phyloP scores from a whole-genome alignment of 2,329 filamentous ascomycete species.

The Bisporella sp. region DNA sequence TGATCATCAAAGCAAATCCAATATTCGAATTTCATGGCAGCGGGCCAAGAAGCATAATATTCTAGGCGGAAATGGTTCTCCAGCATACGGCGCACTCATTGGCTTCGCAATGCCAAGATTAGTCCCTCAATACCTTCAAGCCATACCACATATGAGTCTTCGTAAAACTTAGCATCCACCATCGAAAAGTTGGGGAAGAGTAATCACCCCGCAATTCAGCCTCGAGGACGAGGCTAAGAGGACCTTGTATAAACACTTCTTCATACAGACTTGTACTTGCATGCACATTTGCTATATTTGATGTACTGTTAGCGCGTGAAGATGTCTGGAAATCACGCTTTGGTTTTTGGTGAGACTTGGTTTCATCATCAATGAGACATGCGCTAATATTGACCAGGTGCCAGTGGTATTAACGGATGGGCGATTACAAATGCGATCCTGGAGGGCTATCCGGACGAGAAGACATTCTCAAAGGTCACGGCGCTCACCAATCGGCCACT shows the following conservation, averaged over 20 bases:
- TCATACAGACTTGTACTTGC: neutral
- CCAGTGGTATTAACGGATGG: slow-evolving; percentile 29
- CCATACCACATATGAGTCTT: no score
- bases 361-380: no score
- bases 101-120: no score
- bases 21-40: neutral
- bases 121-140: no score
- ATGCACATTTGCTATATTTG: neutral
- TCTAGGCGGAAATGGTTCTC: neutral
- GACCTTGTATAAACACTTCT: neutral
- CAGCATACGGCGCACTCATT: neutral
- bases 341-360: slow-evolving; percentile 21
- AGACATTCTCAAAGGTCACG: slow-evolving; percentile 23
- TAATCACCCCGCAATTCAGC: slow-evolving; percentile 5
- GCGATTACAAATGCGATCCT: slow-evolving; percentile 23
- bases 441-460: slow-evolving; percentile 22
- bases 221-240: slow-evolving; percentile 4
- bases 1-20: neutral
- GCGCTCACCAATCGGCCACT: slow-evolving; percentile 25
- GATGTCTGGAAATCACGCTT: slow-evolving; percentile 14
- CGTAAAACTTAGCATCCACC: neutral
- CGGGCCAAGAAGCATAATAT: neutral
- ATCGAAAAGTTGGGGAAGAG: neutral
- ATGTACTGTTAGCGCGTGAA: neutral
- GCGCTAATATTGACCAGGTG: slow-evolving; percentile 9